phyloP scores from a whole-genome alignment of 2,329 filamentous ascomycete species.

The Aspergillus sp. region DNA sequence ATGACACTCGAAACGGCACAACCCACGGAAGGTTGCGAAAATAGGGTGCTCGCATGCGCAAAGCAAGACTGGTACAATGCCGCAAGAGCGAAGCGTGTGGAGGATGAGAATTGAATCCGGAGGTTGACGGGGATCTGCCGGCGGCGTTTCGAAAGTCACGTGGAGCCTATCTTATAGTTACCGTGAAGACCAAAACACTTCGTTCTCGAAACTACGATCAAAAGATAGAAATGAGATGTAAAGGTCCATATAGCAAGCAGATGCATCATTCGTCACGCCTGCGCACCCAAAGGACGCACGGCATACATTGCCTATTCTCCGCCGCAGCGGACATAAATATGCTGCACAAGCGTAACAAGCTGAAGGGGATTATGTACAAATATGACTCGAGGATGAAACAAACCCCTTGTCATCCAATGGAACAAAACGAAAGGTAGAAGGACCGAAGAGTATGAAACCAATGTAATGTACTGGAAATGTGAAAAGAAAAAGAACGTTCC shows the following conservation, averaged over 20 bases:
- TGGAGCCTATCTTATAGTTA: too few relatives aligned
- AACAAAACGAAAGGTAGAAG: background rate
- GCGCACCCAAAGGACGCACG: constrained; percentile 18
- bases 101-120: background rate
- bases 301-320: background rate
- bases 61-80: background rate
- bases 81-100: background rate
- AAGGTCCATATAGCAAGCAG: constrained; percentile 11
- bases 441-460: background rate
- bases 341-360: constrained; percentile 3
- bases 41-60: constrained; percentile 32
- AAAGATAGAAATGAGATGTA: background rate
- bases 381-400: constrained; percentile 4
- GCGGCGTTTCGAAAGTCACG: too few relatives aligned
- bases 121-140: background rate
- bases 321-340: constrained; percentile 18
- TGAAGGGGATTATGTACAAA: constrained; percentile 28
- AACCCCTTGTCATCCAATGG: background rate
- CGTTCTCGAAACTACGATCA: background rate
- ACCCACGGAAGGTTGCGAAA: constrained; percentile 24
- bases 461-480: constrained; percentile 2
- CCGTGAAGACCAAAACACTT: too few relatives aligned
- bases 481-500: background rate
- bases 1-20: constrained; percentile 22
- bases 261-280: constrained; percentile 20